These are phyloP conservation scores for Fusarium paranaense DNA, from an alignment of 2,329 filamentous ascomycete species.

Conservation along the genomic window DNA sequence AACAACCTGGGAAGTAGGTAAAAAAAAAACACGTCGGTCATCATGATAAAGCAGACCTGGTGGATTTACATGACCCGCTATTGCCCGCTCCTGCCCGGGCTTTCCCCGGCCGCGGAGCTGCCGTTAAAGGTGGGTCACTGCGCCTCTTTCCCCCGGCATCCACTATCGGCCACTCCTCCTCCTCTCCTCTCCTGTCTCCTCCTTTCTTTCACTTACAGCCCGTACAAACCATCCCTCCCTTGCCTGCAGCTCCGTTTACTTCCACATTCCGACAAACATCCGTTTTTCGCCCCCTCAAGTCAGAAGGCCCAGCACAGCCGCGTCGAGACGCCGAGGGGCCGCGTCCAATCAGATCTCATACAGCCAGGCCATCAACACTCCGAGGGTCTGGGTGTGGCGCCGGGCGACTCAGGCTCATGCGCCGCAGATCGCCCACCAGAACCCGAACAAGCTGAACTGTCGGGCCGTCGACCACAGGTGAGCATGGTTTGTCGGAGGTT, in stretches of 20 bases:
- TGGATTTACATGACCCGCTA: conserved; percentile 24
- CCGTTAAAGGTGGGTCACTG: conserved; percentile 29
- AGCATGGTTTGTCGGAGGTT: conserved; percentile 11
- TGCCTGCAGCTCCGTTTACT: conserved; percentile 12
- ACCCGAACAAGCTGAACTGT: conserved; percentile 33
- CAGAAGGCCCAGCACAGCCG: conserved; percentile 3
- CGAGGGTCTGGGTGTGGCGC: conserved; percentile 13
- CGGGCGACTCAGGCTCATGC: conserved; percentile 28
- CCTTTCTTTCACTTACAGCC: background rate
- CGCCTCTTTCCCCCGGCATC: conserved; percentile 25
- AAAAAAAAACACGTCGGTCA: background rate
- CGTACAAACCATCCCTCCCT: background rate
- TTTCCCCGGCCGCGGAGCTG: conserved; percentile 31
- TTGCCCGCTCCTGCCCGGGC: conserved; percentile 24
- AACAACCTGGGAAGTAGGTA: background rate
- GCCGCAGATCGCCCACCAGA: conserved; percentile 22
- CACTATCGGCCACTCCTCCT: conserved; percentile 20
- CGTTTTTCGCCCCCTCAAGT: conserved; percentile 7
- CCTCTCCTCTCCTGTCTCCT: background rate
- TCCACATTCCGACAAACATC: conserved; percentile 19
- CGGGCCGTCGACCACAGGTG: conserved; percentile 23
- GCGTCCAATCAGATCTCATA: conserved; percentile 20
- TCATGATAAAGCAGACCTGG: background rate
- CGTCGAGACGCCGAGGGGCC: background rate
- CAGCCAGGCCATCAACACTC: conserved; percentile 23